A percentile compares a stretch with the other conserved stretches of the same genome.
Conservation (phyloP, 805 yeast species). For the Candida piceae region DNA sequence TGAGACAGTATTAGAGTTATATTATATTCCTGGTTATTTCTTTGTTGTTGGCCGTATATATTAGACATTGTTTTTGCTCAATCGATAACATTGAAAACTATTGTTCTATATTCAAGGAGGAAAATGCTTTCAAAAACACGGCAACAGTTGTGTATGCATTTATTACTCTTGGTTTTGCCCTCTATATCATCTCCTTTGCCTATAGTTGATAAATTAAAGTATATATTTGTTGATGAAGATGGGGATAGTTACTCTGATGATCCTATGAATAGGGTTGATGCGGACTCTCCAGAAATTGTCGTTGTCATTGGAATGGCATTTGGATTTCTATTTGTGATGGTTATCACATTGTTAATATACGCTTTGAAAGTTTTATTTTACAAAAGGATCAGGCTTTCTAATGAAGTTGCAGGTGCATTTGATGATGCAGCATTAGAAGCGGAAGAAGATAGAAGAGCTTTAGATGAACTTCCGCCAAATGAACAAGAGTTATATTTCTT, state of each 20-base stretch:
- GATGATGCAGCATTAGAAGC: conserved; percentile 60
- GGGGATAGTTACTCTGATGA: background rate
- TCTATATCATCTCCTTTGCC: no score
- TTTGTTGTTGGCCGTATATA: no score
- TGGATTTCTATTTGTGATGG: conserved; percentile 18
- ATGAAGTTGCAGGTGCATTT: conserved; percentile 50
- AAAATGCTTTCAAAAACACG: no score
- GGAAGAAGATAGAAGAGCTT: conserved; percentile 54
- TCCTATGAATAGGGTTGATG: background rate
- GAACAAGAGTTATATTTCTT: conserved; percentile 68
- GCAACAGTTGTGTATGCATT: no score
- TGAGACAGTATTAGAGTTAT: no score
- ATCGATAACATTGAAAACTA: no score
- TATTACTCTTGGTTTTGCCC: no score
- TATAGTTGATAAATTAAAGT: no score
- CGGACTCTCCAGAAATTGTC: conserved; percentile 11
- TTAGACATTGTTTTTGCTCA: no score
- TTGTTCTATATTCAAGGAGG: no score
- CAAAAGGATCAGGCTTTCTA: conserved; percentile 19
- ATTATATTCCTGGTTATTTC: no score
- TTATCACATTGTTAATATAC: conserved; percentile 11
- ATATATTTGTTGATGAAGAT: background rate
- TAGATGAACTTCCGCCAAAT: conserved; percentile 56
- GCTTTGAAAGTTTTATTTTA: conserved; percentile 12
- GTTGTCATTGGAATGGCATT: conserved; percentile 20